These are phyloP conservation scores for Candida insectorum DNA, from an alignment of 805 yeast genomes.

Conservation along the genomic window DNA sequence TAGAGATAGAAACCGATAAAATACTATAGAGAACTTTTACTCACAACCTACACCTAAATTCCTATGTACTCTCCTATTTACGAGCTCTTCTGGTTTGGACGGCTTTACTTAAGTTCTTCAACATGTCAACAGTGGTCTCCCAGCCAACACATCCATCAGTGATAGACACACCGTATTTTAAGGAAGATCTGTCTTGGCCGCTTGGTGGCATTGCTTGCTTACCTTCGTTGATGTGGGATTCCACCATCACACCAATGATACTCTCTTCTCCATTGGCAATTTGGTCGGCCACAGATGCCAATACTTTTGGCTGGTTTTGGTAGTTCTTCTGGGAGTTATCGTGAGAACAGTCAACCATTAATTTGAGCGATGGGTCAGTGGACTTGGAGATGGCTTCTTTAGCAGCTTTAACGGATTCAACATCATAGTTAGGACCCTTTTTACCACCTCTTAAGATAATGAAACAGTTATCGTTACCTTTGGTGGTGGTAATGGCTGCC, in stretches of 20 bases:
- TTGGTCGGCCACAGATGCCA: conserved; percentile 74
- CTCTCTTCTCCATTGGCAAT: conserved; percentile 66
- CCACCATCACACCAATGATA: conserved; percentile 95
- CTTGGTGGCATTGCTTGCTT: conserved; percentile 83
- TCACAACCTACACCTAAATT: too few species aligned
- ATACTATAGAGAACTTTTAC: too few species aligned
- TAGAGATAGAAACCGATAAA: too few species aligned
- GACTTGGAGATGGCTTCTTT: conserved; percentile 55
- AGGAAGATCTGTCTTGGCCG: conserved; percentile 53
- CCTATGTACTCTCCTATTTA: conserved; percentile 3
- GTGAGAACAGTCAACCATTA: conserved; percentile 97
- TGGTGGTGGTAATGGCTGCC: conserved; percentile 93
- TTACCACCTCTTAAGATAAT: conserved; percentile 96
- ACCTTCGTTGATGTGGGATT: conserved; percentile 87
- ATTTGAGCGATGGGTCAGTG: conserved; percentile 54
- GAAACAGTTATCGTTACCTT: conserved; percentile 88
- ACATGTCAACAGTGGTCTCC: conserved; percentile 75
- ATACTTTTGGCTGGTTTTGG: conserved; percentile 90
- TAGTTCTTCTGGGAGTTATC: conserved; percentile 92
- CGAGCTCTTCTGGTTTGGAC: conserved; percentile 68
- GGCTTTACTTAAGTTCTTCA: conserved; percentile 71
- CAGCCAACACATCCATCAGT: conserved; percentile 98
- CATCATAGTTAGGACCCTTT: conserved; percentile 85
- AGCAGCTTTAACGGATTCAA: conserved; percentile 64
- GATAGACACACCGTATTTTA: conserved; percentile 90